These are phyloP conservation scores for Stephanodiscus triporus DNA, from an alignment of 108 stramenopile genomes.

Conservation along the genomic window DNA sequence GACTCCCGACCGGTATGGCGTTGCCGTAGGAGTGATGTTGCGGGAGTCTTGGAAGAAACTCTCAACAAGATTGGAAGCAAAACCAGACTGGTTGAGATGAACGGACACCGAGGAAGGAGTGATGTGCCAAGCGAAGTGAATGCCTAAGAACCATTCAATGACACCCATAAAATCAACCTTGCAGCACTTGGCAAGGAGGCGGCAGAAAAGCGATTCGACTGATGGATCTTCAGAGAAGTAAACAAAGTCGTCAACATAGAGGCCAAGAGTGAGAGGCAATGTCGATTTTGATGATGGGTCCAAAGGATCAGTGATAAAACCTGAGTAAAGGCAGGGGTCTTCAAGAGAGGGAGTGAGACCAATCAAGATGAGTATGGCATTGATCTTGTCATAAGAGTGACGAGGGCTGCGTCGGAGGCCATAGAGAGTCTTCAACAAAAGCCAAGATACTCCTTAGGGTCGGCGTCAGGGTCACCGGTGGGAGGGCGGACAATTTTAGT, in stretches of 20 bases:
- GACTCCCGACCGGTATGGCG: too few species aligned
- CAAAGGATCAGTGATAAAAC: background rate
- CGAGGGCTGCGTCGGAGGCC: slow-evolving; percentile 18
- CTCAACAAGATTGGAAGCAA: too few species aligned
- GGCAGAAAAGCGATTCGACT: background rate
- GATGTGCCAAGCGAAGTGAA: too few species aligned
- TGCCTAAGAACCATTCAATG: slow-evolving; percentile 26
- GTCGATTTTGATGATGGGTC: background rate
- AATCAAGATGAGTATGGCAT: background rate
- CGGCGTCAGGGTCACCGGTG: slow-evolving; percentile 12
- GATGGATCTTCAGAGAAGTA: slow-evolving; percentile 10
- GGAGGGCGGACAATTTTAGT: slow-evolving; percentile 11
- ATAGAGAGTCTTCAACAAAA: slow-evolving; percentile 27
- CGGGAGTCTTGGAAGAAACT: too few species aligned
- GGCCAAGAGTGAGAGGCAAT: background rate
- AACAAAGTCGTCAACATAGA: slow-evolving; percentile 23
- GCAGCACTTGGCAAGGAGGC: background rate
- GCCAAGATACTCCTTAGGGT: slow-evolving; percentile 16
- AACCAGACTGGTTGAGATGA: too few species aligned
- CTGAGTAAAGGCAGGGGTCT: slow-evolving; percentile 36
- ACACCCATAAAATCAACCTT: slow-evolving; percentile 22
- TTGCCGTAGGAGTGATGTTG: too few species aligned
- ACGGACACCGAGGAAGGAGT: too few species aligned
- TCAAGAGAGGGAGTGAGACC: slow-evolving; percentile 25
- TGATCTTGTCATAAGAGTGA: slow-evolving; percentile 40